Evolutionary conservation across 495 filamentous ascomycete species (phyloP).

Genomic region (Penicillium desertorum): DNA sequence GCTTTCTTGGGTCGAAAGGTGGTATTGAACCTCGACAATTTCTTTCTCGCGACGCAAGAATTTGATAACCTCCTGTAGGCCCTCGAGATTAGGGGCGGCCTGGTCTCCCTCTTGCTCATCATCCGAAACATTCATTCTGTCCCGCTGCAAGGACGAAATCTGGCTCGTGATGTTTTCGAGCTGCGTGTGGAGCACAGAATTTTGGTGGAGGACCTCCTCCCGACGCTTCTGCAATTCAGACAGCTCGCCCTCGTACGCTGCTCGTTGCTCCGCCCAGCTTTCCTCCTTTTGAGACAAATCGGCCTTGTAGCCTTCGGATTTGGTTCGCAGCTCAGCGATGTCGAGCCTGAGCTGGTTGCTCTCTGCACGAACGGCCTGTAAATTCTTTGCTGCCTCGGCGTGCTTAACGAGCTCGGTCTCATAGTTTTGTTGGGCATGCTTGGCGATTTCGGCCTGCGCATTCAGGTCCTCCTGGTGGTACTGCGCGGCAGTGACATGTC

Average conservation of each 20-base stretch:
- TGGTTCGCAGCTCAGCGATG: conserved; percentile 64
- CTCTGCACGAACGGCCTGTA: conserved; percentile 76
- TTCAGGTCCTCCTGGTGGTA: conserved; percentile 88
- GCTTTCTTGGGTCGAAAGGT: conserved; percentile 79
- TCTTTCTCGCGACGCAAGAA: conserved; percentile 96
- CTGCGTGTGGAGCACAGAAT: conserved; percentile 83
- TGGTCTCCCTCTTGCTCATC: conserved; percentile 40
- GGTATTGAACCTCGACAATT: conserved; percentile 92
- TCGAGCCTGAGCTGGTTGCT: conserved; percentile 78
- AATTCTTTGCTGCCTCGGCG: conserved; percentile 80
- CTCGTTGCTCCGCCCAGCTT: conserved; percentile 80
- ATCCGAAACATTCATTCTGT: conserved; percentile 52
- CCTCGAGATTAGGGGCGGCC: conserved; percentile 56
- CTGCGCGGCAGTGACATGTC: conserved; percentile 69
- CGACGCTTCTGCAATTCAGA: conserved; percentile 71
- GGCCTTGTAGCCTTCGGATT: conserved; percentile 77
- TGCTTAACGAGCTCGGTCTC: conserved; percentile 92
- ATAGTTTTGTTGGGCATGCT: conserved; percentile 91
- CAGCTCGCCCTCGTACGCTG: conserved; percentile 80
- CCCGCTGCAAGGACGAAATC: conserved; percentile 73
- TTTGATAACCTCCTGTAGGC: conserved; percentile 81
- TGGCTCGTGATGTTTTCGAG: conserved; percentile 78
- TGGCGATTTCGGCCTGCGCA: conserved; percentile 88
- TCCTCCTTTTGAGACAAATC: conserved; percentile 77
- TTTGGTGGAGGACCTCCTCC: conserved; percentile 80